Evolutionary conservation across 2,329 filamentous ascomycete species (phyloP).

Genomic region (Chaetothyriales sp.): DNA sequence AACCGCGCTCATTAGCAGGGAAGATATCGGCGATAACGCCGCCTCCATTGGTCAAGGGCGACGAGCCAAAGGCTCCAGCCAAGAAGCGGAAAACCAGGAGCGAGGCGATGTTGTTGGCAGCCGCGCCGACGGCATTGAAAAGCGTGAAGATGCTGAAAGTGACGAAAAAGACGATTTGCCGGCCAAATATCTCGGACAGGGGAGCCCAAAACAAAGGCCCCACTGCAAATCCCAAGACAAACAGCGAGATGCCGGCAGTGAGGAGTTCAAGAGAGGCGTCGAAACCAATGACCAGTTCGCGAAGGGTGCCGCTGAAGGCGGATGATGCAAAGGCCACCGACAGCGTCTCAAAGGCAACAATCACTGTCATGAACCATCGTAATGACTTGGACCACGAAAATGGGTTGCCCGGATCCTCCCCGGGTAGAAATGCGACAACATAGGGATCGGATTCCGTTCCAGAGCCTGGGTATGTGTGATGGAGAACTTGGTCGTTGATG

Average conservation of each 20-base stretch:
- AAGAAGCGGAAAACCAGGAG: constrained; percentile 57
- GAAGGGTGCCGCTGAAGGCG: constrained; percentile 37
- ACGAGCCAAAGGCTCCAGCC: constrained; percentile 48
- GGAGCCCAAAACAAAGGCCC: constrained; percentile 55
- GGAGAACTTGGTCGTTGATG: constrained; percentile 43
- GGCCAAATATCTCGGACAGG: constrained; percentile 49
- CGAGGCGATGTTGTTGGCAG: constrained; percentile 43
- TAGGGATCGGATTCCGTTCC: constrained; percentile 57
- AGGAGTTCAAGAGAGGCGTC: constrained; percentile 33
- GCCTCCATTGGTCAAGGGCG: constrained; percentile 48
- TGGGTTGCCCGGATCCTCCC: constrained; percentile 52
- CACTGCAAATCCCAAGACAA: constrained; percentile 47
- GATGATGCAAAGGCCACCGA: constrained; percentile 57
- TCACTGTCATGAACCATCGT: constrained; percentile 53
- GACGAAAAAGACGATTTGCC: constrained; percentile 45
- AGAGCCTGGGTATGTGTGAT: constrained; percentile 43
- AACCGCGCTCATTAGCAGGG: constrained; percentile 37
- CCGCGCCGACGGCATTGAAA: constrained; percentile 49
- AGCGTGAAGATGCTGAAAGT: constrained; percentile 46
- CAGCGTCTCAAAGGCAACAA: constrained; percentile 54
- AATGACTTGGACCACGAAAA: constrained; percentile 42
- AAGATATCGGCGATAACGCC: constrained; percentile 51
- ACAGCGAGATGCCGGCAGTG: constrained; percentile 51
- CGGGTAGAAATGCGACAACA: constrained; percentile 52
- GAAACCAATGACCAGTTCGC: constrained; percentile 41